Base-by-base conservation (phyloP, 2,329 filamentous ascomycete species). In the Orbilia quercus region DNA sequence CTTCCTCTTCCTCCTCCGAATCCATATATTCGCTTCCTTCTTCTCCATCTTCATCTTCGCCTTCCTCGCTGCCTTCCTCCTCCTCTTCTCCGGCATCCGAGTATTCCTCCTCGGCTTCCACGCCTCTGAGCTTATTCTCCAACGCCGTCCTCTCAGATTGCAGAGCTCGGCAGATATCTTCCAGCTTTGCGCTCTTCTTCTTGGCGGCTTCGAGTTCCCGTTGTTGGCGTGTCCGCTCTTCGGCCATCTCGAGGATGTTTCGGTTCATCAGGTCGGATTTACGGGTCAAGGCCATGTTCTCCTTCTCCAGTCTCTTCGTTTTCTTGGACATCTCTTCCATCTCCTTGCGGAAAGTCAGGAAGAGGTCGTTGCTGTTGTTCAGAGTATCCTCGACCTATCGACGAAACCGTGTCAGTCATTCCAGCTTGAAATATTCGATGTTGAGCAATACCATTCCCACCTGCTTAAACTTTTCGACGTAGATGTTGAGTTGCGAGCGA, bases 251-350 rank as follows among this genome's bases (percentile, higher is more conserved):
- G 70, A 97, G 87, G 79, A 99, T 97, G 81, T 96, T 98, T 76
- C 91, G 89, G 79, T 95, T 95, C 23, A 93, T 96, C 51, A 91
- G 88, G 78, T 97, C 93, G 80, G 97, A 94, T 81, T 97, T 96
- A 64, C 94, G 88, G 76, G 92, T 96, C 57, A 96, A 86, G 16
- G 87, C 90, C 77, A 95, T 90, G 78, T 99, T 98, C 79, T 99
- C 95, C 82, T 96, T 96, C 81, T 99, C 95, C 59, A 99, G 84
- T 23, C 92, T 89, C 82, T 97, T 97, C 4, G 94, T 96, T 83
- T 98, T 98, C 83, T 97, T 97, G 0, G 93, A 96, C 93, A 98
- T 98, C 79, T 98, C 95, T 82, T 98, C 95, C 93, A 98, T 98
- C 82, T 98, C 95, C 83, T 96, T 97, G 62, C 94, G 88, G 82